Evolutionary conservation across 306 rosid genomes (phyloP).

Genomic region (Medicago ruthenica): DNA sequence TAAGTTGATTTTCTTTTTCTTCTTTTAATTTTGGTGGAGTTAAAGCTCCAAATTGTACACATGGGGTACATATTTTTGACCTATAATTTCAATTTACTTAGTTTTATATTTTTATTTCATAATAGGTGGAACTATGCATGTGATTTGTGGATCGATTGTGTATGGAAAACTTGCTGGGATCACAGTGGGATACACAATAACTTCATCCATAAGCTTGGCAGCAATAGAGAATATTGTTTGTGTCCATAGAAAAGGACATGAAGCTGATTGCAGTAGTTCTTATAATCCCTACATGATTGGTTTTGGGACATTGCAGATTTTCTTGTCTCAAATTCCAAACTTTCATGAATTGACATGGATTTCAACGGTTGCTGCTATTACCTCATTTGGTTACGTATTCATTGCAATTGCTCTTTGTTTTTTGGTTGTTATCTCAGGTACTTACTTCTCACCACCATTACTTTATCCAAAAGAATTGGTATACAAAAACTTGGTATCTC

Average conservation of each 20-base stretch:
- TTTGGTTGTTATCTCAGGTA: constrained; percentile 40
- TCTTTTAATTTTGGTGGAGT: no score
- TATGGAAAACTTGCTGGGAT: constrained; percentile 50
- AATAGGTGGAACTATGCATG: constrained; percentile 51
- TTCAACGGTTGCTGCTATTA: constrained; percentile 59
- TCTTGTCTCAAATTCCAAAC: constrained; percentile 67
- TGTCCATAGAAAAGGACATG: constrained; percentile 1
- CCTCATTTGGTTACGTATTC: constrained; percentile 67
- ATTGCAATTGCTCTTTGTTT: constrained; percentile 63
- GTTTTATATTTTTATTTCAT: no score
- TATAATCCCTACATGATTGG: constrained; percentile 45
- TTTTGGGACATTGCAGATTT: constrained; percentile 55
- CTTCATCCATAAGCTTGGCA: constrained; percentile 46
- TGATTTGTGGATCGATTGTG: constrained; percentile 48
- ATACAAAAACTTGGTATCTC: no score
- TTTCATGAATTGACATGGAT: constrained; percentile 64
- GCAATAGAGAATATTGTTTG: background rate
- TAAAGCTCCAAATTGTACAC: no score
- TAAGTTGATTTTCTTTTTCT: no score
- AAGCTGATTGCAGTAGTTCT: background rate
- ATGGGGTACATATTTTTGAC: no score
- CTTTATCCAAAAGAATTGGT: no score
- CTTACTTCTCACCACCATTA: no score
- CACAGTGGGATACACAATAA: constrained; percentile 52
- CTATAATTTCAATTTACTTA: no score